Evolutionary conservation across 306 rosid species (phyloP).

Genomic region (Cercis canadensis): DNA sequence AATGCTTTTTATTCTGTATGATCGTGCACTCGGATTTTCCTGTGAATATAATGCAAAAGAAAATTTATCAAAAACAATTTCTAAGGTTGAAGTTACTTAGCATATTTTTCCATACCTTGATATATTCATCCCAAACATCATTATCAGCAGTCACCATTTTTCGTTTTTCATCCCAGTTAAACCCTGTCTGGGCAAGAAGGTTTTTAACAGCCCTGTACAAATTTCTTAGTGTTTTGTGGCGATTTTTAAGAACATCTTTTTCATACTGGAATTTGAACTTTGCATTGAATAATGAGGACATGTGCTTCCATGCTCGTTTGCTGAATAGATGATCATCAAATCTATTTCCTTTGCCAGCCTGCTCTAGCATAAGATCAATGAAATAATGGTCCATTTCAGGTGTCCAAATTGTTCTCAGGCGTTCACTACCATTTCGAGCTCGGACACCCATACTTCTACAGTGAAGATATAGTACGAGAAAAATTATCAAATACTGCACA

Average conservation of each 20-base stretch:
- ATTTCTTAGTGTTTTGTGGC: constrained; percentile 74
- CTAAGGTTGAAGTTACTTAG: not conserved
- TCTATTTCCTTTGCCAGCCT: constrained; percentile 55
- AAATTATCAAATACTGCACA: constrained; percentile 3
- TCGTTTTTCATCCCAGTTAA: constrained; percentile 72
- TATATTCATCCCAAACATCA: constrained; percentile 71
- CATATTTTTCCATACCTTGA: constrained; percentile 54
- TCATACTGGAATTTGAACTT: constrained; percentile 77
- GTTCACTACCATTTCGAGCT: constrained; percentile 51
- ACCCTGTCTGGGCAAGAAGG: constrained; percentile 65
- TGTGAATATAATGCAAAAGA: constrained; percentile 43
- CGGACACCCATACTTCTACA: constrained; percentile 49
- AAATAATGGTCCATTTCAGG: constrained; percentile 80
- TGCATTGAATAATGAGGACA: constrained; percentile 62
- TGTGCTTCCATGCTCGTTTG: constrained; percentile 72
- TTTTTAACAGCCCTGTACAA: constrained; percentile 56
- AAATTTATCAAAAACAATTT: constrained; percentile 18
- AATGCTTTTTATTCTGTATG: constrained; percentile 67
- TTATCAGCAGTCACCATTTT: constrained; percentile 76
- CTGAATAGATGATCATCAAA: constrained; percentile 75
- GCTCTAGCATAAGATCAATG: constrained; percentile 74
- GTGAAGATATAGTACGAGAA: constrained; percentile 11
- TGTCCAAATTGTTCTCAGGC: constrained; percentile 79
- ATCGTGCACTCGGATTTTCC: constrained; percentile 63
- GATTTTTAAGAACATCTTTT: constrained; percentile 77